Conservation (phyloP, 441 rosid species). For the Isatis lusitanica region DNA sequence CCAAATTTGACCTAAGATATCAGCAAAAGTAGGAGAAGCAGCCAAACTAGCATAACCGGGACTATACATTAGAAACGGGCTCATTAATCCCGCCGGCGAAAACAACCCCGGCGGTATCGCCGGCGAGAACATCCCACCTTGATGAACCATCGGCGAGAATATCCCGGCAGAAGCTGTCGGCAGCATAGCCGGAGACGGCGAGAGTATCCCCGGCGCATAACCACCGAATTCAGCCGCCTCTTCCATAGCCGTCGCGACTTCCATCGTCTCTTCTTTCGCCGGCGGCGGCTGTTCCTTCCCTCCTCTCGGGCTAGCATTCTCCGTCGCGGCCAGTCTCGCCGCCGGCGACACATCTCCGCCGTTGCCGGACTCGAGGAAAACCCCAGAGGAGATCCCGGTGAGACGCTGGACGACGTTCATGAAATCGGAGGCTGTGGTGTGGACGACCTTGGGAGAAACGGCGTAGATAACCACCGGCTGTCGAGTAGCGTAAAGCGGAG, state of each 20-base stretch:
- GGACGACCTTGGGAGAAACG: constrained; percentile 60
- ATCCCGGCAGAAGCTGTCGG: constrained; percentile 44
- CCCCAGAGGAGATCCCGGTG: constrained; percentile 60
- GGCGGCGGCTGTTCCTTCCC: constrained; percentile 28
- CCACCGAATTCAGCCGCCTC: constrained; percentile 41
- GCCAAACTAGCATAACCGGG: constrained; percentile 39
- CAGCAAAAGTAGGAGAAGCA: constrained; percentile 59
- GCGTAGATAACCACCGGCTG: constrained; percentile 65
- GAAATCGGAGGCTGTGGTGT: constrained; percentile 55
- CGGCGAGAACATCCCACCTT: constrained; percentile 27
- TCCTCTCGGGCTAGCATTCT: constrained; percentile 58
- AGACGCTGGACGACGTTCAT: constrained; percentile 69
- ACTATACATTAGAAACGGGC: constrained; percentile 45
- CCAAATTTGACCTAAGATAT: constrained; percentile 48
- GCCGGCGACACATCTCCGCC: constrained; percentile 69
- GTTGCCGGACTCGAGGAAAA: constrained; percentile 39
- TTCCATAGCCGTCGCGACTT: constrained; percentile 28
- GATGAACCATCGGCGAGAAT: constrained; percentile 36
- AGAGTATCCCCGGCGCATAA: constrained; percentile 64
- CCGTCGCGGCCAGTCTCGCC: constrained; percentile 75
- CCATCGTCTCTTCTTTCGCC: constrained; percentile 29
- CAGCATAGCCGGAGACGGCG: constrained; percentile 62
- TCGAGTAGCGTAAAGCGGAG: constrained; percentile 30
- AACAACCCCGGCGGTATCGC: constrained; percentile 15
- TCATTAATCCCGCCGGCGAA: constrained; percentile 38